Evolutionary conservation across 768 basidiomycete genomes (phyloP).

Genomic region (Sistotremastrum niveocremeum): DNA sequence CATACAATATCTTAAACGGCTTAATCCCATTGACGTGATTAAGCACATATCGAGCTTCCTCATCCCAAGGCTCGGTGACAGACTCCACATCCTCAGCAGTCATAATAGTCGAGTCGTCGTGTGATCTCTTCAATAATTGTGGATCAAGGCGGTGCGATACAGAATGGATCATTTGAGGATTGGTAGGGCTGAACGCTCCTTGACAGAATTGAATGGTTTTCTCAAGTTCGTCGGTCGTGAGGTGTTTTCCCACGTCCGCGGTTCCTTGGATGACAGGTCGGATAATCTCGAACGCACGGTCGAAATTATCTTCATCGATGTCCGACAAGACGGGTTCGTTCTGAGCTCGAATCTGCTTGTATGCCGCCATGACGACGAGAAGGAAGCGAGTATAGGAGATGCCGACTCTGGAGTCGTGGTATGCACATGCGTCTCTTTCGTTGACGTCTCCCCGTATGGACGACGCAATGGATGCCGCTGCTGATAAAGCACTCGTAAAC

Average conservation of each 20-base stretch:
- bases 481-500: slow-evolving; percentile 3
- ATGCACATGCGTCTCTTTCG: not conserved
- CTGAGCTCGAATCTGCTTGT: slow-evolving; percentile 3
- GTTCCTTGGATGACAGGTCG: slow-evolving; percentile 11
- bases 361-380: slow-evolving; percentile 1
- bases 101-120: slow-evolving; percentile 6
- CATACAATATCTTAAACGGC: slow-evolving; percentile 5
- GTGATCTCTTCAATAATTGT: not conserved
- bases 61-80: slow-evolving; percentile 5
- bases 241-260: slow-evolving; percentile 9
- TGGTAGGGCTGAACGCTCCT: slow-evolving; percentile 10
- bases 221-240: slow-evolving; percentile 9
- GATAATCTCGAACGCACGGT: slow-evolving; percentile 1
- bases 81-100: slow-evolving; percentile 8
- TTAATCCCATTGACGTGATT: slow-evolving; percentile 7
- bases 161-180: slow-evolving; percentile 4
- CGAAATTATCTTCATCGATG: slow-evolving; percentile 1
- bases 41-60: slow-evolving; percentile 10
- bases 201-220: slow-evolving; percentile 11
- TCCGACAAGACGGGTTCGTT: not conserved
- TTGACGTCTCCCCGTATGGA: slow-evolving; percentile 1
- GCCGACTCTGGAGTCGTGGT: slow-evolving; percentile 2
- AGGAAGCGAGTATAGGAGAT: slow-evolving; percentile 1
- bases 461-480: not conserved
- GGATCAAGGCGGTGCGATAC: no score